Base-by-base conservation (phyloP, 2,329 filamentous ascomycete genomes). In the Penicillium sp. region DNA sequence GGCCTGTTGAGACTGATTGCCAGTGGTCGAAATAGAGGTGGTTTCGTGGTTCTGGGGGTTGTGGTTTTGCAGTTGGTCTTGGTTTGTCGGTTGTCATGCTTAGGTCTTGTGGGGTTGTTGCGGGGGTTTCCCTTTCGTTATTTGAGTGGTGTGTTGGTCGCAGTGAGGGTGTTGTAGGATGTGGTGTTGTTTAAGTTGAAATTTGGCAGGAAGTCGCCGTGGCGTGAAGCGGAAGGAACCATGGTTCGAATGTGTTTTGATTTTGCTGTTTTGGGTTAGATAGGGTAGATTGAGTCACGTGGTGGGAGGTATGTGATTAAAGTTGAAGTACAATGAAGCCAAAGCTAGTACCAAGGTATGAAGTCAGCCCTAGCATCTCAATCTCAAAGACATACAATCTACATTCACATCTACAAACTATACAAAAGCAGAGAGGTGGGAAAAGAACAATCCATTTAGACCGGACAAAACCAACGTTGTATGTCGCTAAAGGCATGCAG, bases 1-100 rank as follows among this genome's bases (percentile, higher is more conserved):
- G 91, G 46, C 90, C 90, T 0, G 88, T 87, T 6, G 88, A 86
- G 13, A 86, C 85, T 15, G 86, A 87, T 75, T 91, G 91, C 71
- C 75, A 79, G 37, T 73, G 69, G 49, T 79, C 77, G 60, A 78
- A 77, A 62, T 67, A 59, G 40, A 61, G 62, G 64, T 71, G 68
- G 54, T 71, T 73, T 53, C 58, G 59, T 10, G 56, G 43, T 21
- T 52, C 42, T 25, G 50, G 54, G 42, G 29, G 33, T 50, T 50
- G 25, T 6, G 51, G 35, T 10, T 54, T 48, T 19, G 21, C 10
- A n/a, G 52, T n/a, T 42, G 54, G 19, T 35, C 45, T 41, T 23
- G 9, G n/a, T 38, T n/a, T 56, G 27, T 49, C 27, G 23, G 45
- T 38, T 42, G 45, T 12, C 33, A 43, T 49, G 19, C 13, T 29